phyloP scores from a whole-genome alignment of 2,329 filamentous ascomycete genomes.

The Penicillium sp. region DNA sequence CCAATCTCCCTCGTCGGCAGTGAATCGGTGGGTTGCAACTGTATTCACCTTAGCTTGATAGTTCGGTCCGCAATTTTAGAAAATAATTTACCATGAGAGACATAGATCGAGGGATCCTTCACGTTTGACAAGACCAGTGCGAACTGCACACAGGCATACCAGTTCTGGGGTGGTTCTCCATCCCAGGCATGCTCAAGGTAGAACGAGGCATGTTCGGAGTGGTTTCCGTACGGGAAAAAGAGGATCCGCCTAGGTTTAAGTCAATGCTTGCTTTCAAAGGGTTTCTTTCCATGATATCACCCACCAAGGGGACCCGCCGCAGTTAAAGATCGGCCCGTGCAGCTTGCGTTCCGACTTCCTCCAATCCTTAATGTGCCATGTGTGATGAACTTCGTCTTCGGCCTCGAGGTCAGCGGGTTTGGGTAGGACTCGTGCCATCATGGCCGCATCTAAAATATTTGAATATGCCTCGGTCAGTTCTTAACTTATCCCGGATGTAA shows the following conservation, averaged over 20 bases:
- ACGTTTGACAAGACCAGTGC: conserved; percentile 91
- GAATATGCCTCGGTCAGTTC: conserved; percentile 9
- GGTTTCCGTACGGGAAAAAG: conserved; percentile 94
- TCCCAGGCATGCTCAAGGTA: conserved; percentile 95
- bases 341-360: conserved; percentile 72
- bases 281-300: conserved; percentile 29
- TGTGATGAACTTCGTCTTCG: conserved; percentile 71
- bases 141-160: conserved; percentile 97
- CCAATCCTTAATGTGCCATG: conserved; percentile 90
- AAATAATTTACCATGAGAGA: conserved; percentile 62
- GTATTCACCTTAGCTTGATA: conserved; percentile 18
- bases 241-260: conserved; percentile 72
- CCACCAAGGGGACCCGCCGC: conserved; percentile 83
- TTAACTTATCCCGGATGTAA: neutral
- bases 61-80: neutral
- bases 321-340: conserved; percentile 84
- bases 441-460: conserved; percentile 69
- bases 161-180: conserved; percentile 76
- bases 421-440: conserved; percentile 76
- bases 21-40: conserved; percentile 90
- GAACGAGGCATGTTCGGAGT: conserved; percentile 88
- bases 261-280: conserved; percentile 20
- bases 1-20: conserved; percentile 95
- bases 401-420: conserved; percentile 78
- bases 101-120: conserved; percentile 81